These are phyloP conservation scores for Phytophthora uliginosa DNA, from an alignment of 352 stramenopile species.

Conservation along the genomic window DNA sequence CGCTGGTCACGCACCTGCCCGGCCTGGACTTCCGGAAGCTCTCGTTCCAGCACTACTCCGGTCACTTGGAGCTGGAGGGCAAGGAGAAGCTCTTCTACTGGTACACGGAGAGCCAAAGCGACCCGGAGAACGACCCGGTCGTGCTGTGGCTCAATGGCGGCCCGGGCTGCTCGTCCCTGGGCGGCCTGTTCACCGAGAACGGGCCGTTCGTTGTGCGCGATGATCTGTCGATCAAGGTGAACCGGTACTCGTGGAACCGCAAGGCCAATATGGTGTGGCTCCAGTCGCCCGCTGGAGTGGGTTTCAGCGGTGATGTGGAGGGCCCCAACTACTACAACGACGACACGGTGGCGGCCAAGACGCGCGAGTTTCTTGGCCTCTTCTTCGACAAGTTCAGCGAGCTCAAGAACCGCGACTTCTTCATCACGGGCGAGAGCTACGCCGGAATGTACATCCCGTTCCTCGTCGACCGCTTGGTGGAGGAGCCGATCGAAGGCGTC, in stretches of 20 bases:
- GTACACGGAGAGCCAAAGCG: slow-evolving; percentile 77
- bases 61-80: slow-evolving; percentile 59
- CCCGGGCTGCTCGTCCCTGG: slow-evolving; percentile 80
- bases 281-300: slow-evolving; percentile 78
- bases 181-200: slow-evolving; percentile 75
- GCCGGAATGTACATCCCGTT: slow-evolving; percentile 94
- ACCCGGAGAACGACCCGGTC: slow-evolving; percentile 69
- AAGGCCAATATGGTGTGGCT: slow-evolving; percentile 85
- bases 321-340: slow-evolving; percentile 86
- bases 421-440: slow-evolving; percentile 89
- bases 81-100: slow-evolving; percentile 86
- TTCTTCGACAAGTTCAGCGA: slow-evolving; percentile 82
- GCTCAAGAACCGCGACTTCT: slow-evolving; percentile 80
- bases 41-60: slow-evolving; percentile 80
- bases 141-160: slow-evolving; percentile 88
- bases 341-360: slow-evolving; percentile 76
- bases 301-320: slow-evolving; percentile 74
- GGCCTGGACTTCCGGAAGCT: slow-evolving; percentile 47
- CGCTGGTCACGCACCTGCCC: slow-evolving; percentile 62
- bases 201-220: slow-evolving; percentile 76
- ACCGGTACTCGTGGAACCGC: slow-evolving; percentile 84
- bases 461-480: slow-evolving; percentile 80
- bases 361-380: slow-evolving; percentile 78
- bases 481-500: slow-evolving; percentile 66
- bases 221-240: slow-evolving; percentile 65